Evolutionary conservation across 495 filamentous ascomycete species (phyloP), one percentile per base, ranked within the genome.

Genomic region (Ramalina peruviana): DNA sequence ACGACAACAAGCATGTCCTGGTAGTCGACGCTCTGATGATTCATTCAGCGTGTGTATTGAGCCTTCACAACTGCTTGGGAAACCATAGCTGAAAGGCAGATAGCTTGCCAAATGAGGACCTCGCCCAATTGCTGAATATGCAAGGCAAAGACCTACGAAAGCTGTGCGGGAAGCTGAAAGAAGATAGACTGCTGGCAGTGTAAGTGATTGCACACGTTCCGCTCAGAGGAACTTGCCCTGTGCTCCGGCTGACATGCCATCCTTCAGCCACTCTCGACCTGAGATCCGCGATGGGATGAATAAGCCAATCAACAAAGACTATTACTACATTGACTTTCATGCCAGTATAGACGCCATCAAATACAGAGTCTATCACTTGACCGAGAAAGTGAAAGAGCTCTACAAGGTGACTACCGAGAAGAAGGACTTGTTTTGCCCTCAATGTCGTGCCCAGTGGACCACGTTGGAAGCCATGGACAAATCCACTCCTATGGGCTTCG

Each of bases 341-440:
- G 85, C 84, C 36, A 85, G 88, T 49, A 84, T 99, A 63, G 92
- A 99, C 65, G 88, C 88, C 13, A 88, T 95, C 70, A 99, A 99
- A 60, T 99, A 83, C 70, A 82, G 86, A 55, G 81, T 95, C 47
- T 86, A 87, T 62, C 77, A 78, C 44, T 70, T 95, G 50, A 86
- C 86, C 47, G 83, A 87, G 60, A 79, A 78, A 19, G 87, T 97
- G 54, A 87, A 94, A 61, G 74, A 77, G 13, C 80, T 83, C 50
- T 83, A 85, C 49, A 80, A 82, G 26, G 86, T 86, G 1, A 80
- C 76, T 25, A 78, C 82, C 27, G 93, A 97, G 61, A 79, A 82
- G 57, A 95, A 95, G 65, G 90, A 95, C 60, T 94, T 85, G 56
- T 79, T 79, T 38, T 99, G 92, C 63, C 70, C 73, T n/a, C 72